Evolutionary conservation across 2,329 filamentous ascomycete genomes (phyloP), one percentile per base, ranked within the genome.

Genomic region (Fusarium protoensiforme): DNA sequence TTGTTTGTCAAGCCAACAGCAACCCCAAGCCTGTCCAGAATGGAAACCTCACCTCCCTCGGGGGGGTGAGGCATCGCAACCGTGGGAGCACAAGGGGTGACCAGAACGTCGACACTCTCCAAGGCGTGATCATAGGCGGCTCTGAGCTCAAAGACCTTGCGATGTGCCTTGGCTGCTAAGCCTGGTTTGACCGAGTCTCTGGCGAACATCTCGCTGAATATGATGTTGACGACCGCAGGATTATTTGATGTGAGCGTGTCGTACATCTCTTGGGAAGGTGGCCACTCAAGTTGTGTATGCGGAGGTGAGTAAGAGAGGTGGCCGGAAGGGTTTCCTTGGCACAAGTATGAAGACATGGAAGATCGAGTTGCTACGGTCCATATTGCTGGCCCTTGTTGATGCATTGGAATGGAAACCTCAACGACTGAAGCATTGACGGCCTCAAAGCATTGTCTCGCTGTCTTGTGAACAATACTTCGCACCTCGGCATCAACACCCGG

Each of bases 361-460:
- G 78, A 77, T 10, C 83, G 68, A 1, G 81, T 83, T 1, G 82
- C 77, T 16, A 81, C 68, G 62, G 68, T 71, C 68, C 68, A 71
- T 7, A 71, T 64, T 78, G 84, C 78, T 0, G 86, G 83, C 0
- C 85, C 87, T 8, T 84, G 75, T 5, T 80, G 74, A 71, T 89
- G 87, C 71, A 87, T 80, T 0, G 87, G 86, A 4, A 89, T 78
- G 0, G 83, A 86, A 1, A 88, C 72, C 9, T 87, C 83, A 5
- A 81, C 69, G 6, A 88, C 84, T 8, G 78, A 75, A 2, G 85
- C 86, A 2, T 86, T 86, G 10, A 83, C 80, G 10, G 81, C 77
- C 27, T 72, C 65, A 71, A 87, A 84, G 43, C 31, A 64, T n/a
- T 36, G 5, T 11, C 14, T 63, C 7, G 84, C 84, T 7, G 82